Percentiles rank a stretch among this genome's conserved stretches.
Evolutionary conservation across 2,329 filamentous ascomycete genomes (phyloP).

Genomic region (Ascochyta viciae-villosae): DNA sequence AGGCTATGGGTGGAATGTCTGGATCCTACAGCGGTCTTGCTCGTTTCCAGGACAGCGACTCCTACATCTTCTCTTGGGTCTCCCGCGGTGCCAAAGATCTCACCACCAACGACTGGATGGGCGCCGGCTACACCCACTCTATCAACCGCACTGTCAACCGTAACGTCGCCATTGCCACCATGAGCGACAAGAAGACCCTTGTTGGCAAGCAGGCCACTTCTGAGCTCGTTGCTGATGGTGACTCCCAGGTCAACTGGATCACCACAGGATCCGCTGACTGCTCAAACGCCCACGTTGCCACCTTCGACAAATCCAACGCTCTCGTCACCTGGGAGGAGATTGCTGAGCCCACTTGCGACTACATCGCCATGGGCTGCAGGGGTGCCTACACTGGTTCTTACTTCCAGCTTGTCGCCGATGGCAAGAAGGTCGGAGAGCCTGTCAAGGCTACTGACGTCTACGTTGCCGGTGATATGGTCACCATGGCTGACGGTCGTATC

Average conservation of each 20-base stretch:
- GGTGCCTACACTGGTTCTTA: slow-evolving; percentile 66
- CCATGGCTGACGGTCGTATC: slow-evolving; percentile 63
- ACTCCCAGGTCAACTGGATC: slow-evolving; percentile 67
- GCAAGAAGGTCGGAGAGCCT: slow-evolving; percentile 60
- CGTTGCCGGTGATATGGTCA: slow-evolving; percentile 69
- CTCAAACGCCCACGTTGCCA: slow-evolving; percentile 65
- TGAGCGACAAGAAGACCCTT: slow-evolving; percentile 66
- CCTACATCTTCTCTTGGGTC: slow-evolving; percentile 69
- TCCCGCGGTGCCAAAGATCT: slow-evolving; percentile 66
- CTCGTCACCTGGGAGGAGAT: slow-evolving; percentile 69
- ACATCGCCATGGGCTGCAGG: slow-evolving; percentile 65
- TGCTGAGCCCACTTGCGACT: slow-evolving; percentile 61
- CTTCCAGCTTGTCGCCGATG: slow-evolving; percentile 65
- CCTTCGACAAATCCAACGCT: slow-evolving; percentile 60
- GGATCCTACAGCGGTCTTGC: slow-evolving; percentile 67
- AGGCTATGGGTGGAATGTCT: slow-evolving; percentile 69
- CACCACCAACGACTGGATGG: slow-evolving; percentile 65
- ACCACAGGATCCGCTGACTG: slow-evolving; percentile 61
- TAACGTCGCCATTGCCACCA: slow-evolving; percentile 65
- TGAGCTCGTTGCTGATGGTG: slow-evolving; percentile 61
- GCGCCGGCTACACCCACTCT: slow-evolving; percentile 60
- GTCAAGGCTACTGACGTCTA: slow-evolving; percentile 61
- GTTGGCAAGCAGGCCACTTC: slow-evolving; percentile 62
- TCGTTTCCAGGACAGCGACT: slow-evolving; percentile 58
- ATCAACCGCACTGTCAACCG: slow-evolving; percentile 64